Conservation (phyloP, 108 stramenopile species). For the Nitzschia sp. region DNA sequence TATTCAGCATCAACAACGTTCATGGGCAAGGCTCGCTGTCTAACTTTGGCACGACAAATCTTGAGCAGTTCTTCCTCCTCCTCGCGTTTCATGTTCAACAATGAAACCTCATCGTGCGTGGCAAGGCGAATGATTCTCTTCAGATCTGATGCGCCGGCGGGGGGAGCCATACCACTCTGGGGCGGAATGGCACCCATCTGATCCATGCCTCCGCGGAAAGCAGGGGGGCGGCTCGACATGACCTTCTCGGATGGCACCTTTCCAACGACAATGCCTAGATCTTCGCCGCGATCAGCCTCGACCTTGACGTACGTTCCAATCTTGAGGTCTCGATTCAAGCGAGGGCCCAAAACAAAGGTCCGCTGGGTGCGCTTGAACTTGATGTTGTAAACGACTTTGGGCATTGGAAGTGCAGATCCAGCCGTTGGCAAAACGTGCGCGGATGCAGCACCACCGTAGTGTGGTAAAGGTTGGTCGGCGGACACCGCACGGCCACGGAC, state of each 20-base stretch:
- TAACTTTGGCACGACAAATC: slow-evolving; percentile 90
- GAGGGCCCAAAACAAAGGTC: slow-evolving; percentile 77
- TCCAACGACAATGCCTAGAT: slow-evolving; percentile 91
- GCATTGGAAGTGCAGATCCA: slow-evolving; percentile 46
- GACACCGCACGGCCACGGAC: slow-evolving; percentile 12
- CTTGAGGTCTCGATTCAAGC: slow-evolving; percentile 68
- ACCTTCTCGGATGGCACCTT: slow-evolving; percentile 42
- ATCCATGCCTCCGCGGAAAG: slow-evolving; percentile 44
- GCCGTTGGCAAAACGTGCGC: slow-evolving; percentile 30
- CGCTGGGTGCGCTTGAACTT: slow-evolving; percentile 93
- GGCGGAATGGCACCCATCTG: slow-evolving; percentile 24
- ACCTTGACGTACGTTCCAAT: slow-evolving; percentile 98
- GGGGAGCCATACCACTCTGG: slow-evolving; percentile 24
- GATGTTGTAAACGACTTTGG: slow-evolving; percentile 83
- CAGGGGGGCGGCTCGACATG: slow-evolving; percentile 10
- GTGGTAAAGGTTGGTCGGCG: slow-evolving; percentile 14
- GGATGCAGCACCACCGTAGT: slow-evolving; percentile 16
- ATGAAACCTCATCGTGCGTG: slow-evolving; percentile 86
- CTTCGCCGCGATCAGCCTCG: slow-evolving; percentile 97
- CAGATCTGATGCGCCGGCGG: slow-evolving; percentile 54
- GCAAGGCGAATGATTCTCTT: slow-evolving; percentile 86
- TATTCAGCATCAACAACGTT: slow-evolving; percentile 96
- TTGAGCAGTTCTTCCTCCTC: slow-evolving; percentile 93
- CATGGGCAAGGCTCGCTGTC: slow-evolving; percentile 90
- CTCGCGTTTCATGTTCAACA: slow-evolving; percentile 79